Evolutionary conservation across 208 protist species (phyloP), one percentile per base, ranked within the genome.

Genomic region (Trypanosoma rangeli): DNA sequence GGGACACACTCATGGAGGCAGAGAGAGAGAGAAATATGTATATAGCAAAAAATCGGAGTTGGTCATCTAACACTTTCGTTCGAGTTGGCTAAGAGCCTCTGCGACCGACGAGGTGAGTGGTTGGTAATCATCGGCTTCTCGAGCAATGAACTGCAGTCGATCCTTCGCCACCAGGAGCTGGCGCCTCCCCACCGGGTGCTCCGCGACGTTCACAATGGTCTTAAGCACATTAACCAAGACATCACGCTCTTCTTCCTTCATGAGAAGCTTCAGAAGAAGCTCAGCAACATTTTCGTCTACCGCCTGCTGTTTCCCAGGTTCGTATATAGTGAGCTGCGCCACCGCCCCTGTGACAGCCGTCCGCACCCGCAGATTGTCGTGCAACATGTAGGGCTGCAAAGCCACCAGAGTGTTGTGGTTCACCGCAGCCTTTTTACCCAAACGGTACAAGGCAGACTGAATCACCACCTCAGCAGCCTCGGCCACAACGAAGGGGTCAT

Each of bases 301-400:
- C 28, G 86, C 83, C 69, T 94, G 86, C 16, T 82, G 67, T 70
- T 92, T 92, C 29, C 84, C 87, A 8, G 78, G 66, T 65, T 93
- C 90, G 62, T 88, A 76, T 52, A 96, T 80, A 1, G 88, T 90
- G 49, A 94, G 79, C 60, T 94, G 87, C 49, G 87, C 90, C 20
- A 87, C 66, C 7, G 90, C 86, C 10, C 71, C 76, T 18, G 78
- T 83, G 15, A 91, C 79, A 1, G 80, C 73, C 18, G 89, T 87
- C 10, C 90, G 87, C 46, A 90, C 81, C 42, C 80, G 84, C 54
- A 91, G 67, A 68, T 93, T 87, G 3, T 79, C 59, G 64, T 92
- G 74, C 33, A n/a, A 29, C 60, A 96, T 70, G 65, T 92, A 64
- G 13, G 80, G 84, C 3, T 69, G 37, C 31, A 96, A 76, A 1